Evolutionary conservation across 768 basidiomycete genomes (phyloP).

Genomic region (Naganishia vishniacii): DNA sequence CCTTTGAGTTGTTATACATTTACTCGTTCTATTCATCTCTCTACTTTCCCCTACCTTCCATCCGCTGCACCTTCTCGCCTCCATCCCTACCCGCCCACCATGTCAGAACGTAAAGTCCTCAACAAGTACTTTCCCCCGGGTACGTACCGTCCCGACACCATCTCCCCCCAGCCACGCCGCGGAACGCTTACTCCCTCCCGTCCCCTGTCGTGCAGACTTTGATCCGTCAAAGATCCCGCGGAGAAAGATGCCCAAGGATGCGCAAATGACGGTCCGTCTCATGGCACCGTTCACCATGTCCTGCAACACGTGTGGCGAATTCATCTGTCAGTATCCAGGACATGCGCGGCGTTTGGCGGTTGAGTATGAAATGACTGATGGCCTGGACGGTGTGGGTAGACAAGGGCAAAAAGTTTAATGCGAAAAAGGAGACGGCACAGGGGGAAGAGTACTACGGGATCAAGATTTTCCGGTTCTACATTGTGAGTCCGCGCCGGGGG

Average conservation of each 20-base stretch:
- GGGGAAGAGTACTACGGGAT: conserved; percentile 98
- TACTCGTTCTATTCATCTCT: no score
- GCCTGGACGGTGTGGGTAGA: no score
- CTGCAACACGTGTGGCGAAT: conserved; percentile 86
- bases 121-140: conserved; percentile 32
- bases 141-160: conserved; percentile 19
- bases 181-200: neutral
- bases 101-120: conserved; percentile 30
- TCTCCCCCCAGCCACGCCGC: neutral
- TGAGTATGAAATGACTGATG: no score
- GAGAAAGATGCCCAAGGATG: conserved; percentile 82
- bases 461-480: conserved; percentile 56
- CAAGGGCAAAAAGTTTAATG: conserved; percentile 99
- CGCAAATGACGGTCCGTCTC: conserved; percentile 93
- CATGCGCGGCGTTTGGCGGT: no score
- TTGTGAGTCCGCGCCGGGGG: conserved; percentile 39
- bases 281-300: conserved; percentile 99
- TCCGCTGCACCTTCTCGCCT: neutral
- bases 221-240: conserved; percentile 69
- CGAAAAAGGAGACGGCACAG: conserved; percentile 93
- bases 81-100: neutral
- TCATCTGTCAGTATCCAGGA: conserved; percentile 57
- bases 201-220: conserved; percentile 20
- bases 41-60: neutral
- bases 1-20: no score